Conservation (phyloP, 83 land plant genomes). For the Picea abies region DNA sequence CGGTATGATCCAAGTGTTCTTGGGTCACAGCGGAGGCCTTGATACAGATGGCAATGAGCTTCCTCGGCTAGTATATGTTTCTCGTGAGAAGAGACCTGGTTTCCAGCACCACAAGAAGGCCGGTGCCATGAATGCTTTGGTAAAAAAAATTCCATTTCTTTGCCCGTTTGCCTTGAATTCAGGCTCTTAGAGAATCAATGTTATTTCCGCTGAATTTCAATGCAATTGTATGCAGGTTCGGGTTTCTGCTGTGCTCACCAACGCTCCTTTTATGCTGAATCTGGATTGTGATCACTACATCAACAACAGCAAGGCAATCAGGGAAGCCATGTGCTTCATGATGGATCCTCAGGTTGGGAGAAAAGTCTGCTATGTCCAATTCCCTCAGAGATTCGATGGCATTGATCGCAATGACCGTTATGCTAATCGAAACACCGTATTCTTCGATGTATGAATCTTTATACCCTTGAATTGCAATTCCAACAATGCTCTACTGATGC, state of each 20-base stretch:
- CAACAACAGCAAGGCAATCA: slow-evolving; percentile 79
- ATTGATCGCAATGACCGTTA: slow-evolving; percentile 28
- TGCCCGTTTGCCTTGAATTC: not conserved
- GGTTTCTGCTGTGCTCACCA: slow-evolving; percentile 81
- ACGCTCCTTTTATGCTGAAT: slow-evolving; percentile 85
- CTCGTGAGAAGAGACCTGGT: slow-evolving; percentile 85
- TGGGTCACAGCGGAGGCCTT: slow-evolving; percentile 83
- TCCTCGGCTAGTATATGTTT: slow-evolving; percentile 84
- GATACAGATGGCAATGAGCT: slow-evolving; percentile 81
- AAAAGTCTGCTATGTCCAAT: slow-evolving; percentile 78
- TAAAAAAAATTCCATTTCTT: slow-evolving; percentile 18
- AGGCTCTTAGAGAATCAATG: not conserved
- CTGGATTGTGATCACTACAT: slow-evolving; percentile 83
- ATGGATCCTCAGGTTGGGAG: slow-evolving; percentile 78
- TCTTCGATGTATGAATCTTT: slow-evolving; percentile 23
- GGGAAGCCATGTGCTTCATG: slow-evolving; percentile 81
- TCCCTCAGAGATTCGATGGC: slow-evolving; percentile 82
- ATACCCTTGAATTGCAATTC: not conserved
- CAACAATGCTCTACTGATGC: not conserved
- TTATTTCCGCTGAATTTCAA: not conserved
- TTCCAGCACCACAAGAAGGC: slow-evolving; percentile 91
- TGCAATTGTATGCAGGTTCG: slow-evolving; percentile 39
- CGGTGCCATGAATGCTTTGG: slow-evolving; percentile 89
- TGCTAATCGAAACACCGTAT: slow-evolving; percentile 27
- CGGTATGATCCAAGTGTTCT: slow-evolving; percentile 88